A percentile compares a stretch with the other conserved stretches of the same genome.
Conservation (phyloP, 495 filamentous ascomycete species). For the Cercophora samala region DNA sequence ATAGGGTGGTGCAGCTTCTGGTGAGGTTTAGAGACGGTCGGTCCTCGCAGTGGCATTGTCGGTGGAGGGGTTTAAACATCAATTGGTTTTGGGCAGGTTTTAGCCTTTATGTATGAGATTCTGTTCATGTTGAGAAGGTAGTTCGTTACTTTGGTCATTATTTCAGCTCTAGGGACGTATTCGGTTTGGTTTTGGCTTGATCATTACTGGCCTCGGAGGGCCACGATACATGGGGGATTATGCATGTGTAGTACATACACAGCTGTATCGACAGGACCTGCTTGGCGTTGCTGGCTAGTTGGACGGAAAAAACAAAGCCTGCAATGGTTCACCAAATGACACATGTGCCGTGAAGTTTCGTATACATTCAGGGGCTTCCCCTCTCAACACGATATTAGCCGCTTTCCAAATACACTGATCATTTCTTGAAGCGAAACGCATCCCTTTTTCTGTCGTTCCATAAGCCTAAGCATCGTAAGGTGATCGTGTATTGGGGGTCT, state of each 20-base stretch:
- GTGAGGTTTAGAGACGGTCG: constrained; percentile 38
- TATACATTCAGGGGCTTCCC: background rate
- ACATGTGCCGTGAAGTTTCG: background rate
- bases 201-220: background rate
- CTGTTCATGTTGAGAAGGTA: background rate
- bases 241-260: background rate
- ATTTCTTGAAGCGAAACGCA: background rate
- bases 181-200: background rate
- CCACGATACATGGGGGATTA: background rate
- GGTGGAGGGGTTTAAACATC: background rate
- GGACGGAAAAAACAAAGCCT: background rate
- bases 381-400: background rate
- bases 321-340: background rate
- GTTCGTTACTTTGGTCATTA: background rate
- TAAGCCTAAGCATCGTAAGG: background rate
- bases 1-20: constrained; percentile 97
- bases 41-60: background rate
- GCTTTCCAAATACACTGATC: background rate
- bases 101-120: background rate
- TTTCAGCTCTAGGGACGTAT: background rate
- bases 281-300: background rate
- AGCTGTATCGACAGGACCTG: background rate
- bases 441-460: background rate
- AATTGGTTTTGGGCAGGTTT: background rate
- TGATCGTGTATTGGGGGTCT: background rate